Conservation (phyloP, 768 basidiomycete species). For the Leccinum obscurum region DNA sequence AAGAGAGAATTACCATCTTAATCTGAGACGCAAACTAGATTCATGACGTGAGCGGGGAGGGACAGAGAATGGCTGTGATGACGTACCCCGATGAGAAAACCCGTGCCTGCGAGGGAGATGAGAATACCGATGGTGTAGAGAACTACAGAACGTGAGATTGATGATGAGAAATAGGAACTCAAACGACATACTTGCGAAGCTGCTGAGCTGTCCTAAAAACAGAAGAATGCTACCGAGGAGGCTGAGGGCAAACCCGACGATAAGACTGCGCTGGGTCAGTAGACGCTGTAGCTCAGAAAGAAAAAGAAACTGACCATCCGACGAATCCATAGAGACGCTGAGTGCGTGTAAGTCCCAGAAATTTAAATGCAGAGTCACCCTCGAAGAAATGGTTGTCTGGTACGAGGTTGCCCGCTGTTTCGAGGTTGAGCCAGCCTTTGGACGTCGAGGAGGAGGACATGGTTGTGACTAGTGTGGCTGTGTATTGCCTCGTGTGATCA, state of each 20-base stretch:
- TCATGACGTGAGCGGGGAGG: conserved; percentile 4
- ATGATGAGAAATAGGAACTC: neutral
- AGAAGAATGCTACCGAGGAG: conserved; percentile 77
- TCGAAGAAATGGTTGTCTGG: conserved; percentile 86
- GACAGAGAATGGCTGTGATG: neutral
- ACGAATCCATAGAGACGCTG: conserved; percentile 86
- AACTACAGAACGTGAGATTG: conserved; percentile 44
- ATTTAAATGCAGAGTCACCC: conserved; percentile 84
- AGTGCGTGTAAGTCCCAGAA: conserved; percentile 73
- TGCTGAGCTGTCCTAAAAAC: conserved; percentile 63
- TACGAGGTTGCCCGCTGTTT: conserved; percentile 57
- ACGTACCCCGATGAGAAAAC: conserved; percentile 87
- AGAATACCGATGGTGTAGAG: conserved; percentile 83
- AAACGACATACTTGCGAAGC: conserved; percentile 69
- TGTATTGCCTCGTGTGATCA: conserved; percentile 30
- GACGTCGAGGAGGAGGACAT: conserved; percentile 28
- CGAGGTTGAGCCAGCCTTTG: conserved; percentile 89
- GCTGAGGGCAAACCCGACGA: conserved; percentile 76
- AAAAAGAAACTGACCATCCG: conserved; percentile 58
- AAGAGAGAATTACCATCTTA: conserved; percentile 58
- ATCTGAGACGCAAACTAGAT: conserved; percentile 74
- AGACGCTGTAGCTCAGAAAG: neutral
- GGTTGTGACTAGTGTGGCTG: conserved; percentile 7
- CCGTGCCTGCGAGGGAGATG: conserved; percentile 82
- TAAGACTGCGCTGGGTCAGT: conserved; percentile 48